Evolutionary conservation across 192 early-diverging fungal species (phyloP), one percentile per base, ranked within the genome.

Genomic region (Allomyces javanicus): DNA sequence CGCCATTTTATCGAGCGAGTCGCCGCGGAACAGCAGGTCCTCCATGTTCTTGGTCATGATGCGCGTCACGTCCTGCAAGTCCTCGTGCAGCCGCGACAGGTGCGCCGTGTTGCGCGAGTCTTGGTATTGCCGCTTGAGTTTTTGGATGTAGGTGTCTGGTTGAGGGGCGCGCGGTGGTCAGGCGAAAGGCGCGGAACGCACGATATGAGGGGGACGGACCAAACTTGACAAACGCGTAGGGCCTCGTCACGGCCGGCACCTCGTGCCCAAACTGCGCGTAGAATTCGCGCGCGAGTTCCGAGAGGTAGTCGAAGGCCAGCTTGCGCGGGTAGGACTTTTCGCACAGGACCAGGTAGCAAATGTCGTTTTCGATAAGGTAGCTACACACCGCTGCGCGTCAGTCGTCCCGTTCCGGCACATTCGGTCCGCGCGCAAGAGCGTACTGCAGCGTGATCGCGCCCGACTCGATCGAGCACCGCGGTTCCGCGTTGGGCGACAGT

Each of bases 21-120:
- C 90, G 19, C 90, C 91, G 27, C 91, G 83, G 81, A 91, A 94
- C 63, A 97, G 79, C 44, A 97, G 74, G 74, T 95, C 93, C 67
- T 92, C 88, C 82, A 97, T 93, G 78, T 97, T 97, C 72, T 89
- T 93, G 33, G 89, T 98, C 95, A 98, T 96, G 64, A 98, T 98
- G 68, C 92, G 82, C 33, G 90, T 91, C 5, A 98, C 93, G 74
- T 98, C 95, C 64, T 88, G 86, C 67, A 98, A 75, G 75, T 98
- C 95, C 66, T 95, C 92, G 73, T 96, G 93, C 33, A 98, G 76
- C 75, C 91, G 93, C 66, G 88, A 79, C 71, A 98, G 68, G 72
- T 98, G 95, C 61, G 84, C 80, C 74, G 93, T 89, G 24, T 93
- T 91, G 66, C 92, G 83, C 64, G 89, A 88, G 75, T 98, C 93